Conservation (phyloP, 1,284 basidiomycete species). For the Schizophyllum amplum region DNA sequence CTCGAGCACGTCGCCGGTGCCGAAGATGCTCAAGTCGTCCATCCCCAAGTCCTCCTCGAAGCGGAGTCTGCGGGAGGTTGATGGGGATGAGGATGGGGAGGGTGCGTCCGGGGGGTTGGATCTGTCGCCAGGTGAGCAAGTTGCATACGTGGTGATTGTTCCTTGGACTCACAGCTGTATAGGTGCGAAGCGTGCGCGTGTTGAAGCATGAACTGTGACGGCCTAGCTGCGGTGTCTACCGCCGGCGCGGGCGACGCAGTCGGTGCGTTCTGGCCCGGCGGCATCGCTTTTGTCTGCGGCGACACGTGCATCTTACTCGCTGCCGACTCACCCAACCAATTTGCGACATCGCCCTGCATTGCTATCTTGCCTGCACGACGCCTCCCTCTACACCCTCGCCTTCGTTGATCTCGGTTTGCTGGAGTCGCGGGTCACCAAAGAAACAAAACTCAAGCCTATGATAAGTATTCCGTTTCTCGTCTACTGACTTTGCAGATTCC, state of each 20-base stretch:
- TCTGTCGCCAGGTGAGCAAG: background rate
- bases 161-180: background rate
- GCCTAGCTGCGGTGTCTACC: background rate
- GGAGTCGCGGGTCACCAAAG: too few relatives aligned
- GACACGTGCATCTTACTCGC: too few relatives aligned
- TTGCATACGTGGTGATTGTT: background rate
- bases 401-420: too few relatives aligned
- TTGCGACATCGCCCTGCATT: too few relatives aligned
- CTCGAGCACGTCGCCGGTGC: slow-evolving; percentile 26
- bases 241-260: background rate
- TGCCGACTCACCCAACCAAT: too few relatives aligned
- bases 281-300: background rate
- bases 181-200: background rate
- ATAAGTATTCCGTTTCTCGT: background rate
- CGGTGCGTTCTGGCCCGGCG: background rate
- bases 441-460: too few relatives aligned
- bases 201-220: background rate
- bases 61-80: background rate
- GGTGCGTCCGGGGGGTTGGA: background rate
- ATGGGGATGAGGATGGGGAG: background rate
- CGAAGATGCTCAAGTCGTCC: background rate
- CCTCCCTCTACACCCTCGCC: too few relatives aligned
- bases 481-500: background rate
- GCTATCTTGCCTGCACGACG: too few relatives aligned
- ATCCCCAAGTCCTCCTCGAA: background rate